A percentile compares a stretch with the other conserved stretches of the same genome.
These are phyloP conservation scores for Phylloporus arenicola DNA, from an alignment of 768 basidiomycete species.

Conservation along the genomic window DNA sequence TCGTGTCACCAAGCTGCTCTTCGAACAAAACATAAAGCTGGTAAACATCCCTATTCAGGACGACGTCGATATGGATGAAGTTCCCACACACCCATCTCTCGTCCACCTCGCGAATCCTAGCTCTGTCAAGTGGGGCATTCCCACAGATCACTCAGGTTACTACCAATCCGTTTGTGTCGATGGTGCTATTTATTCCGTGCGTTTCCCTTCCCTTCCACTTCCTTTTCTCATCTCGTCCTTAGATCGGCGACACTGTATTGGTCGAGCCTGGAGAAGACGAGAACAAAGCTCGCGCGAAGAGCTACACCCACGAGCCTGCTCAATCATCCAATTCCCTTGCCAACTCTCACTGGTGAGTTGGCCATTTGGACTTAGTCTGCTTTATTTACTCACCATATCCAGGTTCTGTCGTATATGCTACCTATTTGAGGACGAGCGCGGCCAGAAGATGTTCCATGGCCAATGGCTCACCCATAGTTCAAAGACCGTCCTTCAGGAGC, in stretches of 20 bases:
- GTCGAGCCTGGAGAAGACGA: conserved; percentile 53
- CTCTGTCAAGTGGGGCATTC: conserved; percentile 31
- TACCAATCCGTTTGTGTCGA: conserved; percentile 52
- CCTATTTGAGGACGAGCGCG: conserved; percentile 43
- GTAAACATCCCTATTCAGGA: conserved; percentile 29
- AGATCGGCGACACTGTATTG: conserved; percentile 64
- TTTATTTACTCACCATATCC: neutral
- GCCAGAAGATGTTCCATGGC: conserved; percentile 55
- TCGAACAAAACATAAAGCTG: conserved; percentile 40
- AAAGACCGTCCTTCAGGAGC: conserved; percentile 62
- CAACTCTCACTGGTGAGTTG: conserved; percentile 54
- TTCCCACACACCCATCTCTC: conserved; percentile 7
- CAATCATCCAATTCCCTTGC: conserved; percentile 52
- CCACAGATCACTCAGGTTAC: conserved; percentile 23
- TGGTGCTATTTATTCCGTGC: conserved; percentile 50
- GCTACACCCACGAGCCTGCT: conserved; percentile 36
- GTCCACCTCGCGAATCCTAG: conserved; percentile 29
- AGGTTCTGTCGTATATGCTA: conserved; percentile 73
- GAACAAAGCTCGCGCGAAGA: conserved; percentile 36
- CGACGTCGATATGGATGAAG: conserved; percentile 21
- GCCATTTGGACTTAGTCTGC: neutral
- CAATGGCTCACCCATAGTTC: conserved; percentile 65
- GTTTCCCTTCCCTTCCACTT: conserved; percentile 10
- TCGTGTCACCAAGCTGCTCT: conserved; percentile 42
- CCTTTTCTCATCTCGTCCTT: conserved; percentile 4